Evolutionary conservation across 73 alveolate genomes (phyloP).

Genomic region (Paramecium pentaurelia): DNA sequence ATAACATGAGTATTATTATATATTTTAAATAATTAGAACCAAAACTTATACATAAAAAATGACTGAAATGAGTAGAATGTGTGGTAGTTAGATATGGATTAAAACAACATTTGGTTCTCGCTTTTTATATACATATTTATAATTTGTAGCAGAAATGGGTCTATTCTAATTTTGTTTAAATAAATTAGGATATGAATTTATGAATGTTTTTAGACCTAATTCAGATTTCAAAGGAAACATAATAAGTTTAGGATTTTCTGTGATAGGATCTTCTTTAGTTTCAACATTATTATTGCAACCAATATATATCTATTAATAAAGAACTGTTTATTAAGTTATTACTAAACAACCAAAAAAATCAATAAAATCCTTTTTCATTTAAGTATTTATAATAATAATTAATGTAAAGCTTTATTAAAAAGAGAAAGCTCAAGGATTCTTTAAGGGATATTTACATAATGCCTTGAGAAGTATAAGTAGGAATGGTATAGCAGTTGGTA

Average conservation of each 20-base stretch:
- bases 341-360: neutral
- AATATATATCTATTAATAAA: neutral
- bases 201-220: neutral
- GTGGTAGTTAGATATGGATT: neutral
- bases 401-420: neutral
- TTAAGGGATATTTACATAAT: neutral
- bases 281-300: neutral
- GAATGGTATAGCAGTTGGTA: neutral
- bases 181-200: slow-evolving; percentile 7
- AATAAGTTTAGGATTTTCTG: neutral
- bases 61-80: neutral
- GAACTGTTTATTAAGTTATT: neutral
- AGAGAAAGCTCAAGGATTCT: neutral
- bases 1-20: neutral
- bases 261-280: neutral
- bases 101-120: neutral
- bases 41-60: neutral
- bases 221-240: neutral
- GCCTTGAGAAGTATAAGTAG: neutral
- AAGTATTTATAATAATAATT: neutral
- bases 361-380: neutral
- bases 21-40: neutral
- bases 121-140: neutral
- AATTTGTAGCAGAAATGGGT: neutral
- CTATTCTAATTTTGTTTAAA: neutral